Percentiles rank a stretch among this genome's conserved stretches.
These are phyloP conservation scores for Psidium friedrichsthalianum DNA, from an alignment of 345 rosid species.

Conservation along the genomic window DNA sequence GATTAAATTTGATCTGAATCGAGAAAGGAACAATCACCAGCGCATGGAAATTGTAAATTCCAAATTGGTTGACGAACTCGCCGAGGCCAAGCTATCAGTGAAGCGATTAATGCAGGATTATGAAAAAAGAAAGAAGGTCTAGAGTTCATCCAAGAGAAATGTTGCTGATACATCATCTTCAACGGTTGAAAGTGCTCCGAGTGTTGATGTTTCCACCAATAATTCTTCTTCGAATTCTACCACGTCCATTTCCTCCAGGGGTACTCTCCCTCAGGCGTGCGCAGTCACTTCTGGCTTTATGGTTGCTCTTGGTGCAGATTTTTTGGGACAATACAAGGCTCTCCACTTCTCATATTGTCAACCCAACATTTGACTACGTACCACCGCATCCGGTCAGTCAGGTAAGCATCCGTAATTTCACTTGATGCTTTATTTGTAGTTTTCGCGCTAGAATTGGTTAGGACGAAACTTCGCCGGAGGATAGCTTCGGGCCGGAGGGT, in stretches of 20 bases:
- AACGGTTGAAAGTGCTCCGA: constrained; percentile 10
- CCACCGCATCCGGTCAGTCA: too few relatives aligned
- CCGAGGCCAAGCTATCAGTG: constrained; percentile 49
- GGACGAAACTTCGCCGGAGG: too few relatives aligned
- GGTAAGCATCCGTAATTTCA: too few relatives aligned
- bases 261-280: constrained; percentile 73
- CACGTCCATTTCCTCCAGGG: constrained; percentile 31
- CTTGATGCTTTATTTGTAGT: too few relatives aligned
- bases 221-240: constrained; percentile 5
- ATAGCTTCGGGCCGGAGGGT: too few relatives aligned
- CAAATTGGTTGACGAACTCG: constrained; percentile 69
- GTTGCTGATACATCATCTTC: constrained; percentile 12
- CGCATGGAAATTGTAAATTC: constrained; percentile 58
- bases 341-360: too few relatives aligned
- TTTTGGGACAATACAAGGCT: too few relatives aligned
- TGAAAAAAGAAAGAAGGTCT: constrained; percentile 50
- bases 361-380: too few relatives aligned
- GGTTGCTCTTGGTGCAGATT: constrained; percentile 41
- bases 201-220: neutral
- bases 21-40: constrained; percentile 62
- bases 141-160: constrained; percentile 1
- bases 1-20: constrained; percentile 46
- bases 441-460: too few relatives aligned
- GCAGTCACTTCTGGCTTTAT: constrained; percentile 57
- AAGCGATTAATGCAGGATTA: constrained; percentile 51